A percentile compares a stretch with the other conserved stretches of the same genome.
phyloP scores from a whole-genome alignment of 345 rosid genomes.

The Firmiana major region DNA sequence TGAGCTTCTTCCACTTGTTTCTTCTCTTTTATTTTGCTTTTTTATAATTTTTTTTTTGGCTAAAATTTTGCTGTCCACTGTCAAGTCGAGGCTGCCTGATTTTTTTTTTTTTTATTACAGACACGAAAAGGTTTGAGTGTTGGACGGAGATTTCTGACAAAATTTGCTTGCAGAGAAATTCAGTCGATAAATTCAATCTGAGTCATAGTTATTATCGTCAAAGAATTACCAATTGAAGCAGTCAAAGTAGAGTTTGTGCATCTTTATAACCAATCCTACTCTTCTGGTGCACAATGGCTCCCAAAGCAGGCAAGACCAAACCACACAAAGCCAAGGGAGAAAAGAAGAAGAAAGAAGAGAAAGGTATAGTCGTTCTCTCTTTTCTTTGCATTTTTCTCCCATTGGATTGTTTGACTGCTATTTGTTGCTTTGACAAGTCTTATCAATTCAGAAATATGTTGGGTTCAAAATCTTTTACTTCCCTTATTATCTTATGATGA shows the following conservation, averaged over 20 bases:
- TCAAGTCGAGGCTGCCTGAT: neutral
- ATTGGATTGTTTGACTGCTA: no score
- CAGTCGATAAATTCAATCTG: slow-evolving; percentile 25
- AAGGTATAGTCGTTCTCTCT: slow-evolving; percentile 37
- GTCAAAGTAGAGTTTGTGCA: neutral
- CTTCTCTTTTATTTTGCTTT: neutral
- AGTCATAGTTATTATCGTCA: slow-evolving; percentile 21
- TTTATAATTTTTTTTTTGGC: neutral
- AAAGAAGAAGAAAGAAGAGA: slow-evolving; percentile 88
- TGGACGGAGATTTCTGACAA: slow-evolving; percentile 17
- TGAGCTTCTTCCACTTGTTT: neutral
- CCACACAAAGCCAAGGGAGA: slow-evolving; percentile 72
- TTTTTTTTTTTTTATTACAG: neutral
- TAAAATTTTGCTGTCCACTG: neutral
- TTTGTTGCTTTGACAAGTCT: slow-evolving; percentile 1
- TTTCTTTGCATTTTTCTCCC: neutral
- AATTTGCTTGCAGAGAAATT: slow-evolving; percentile 10
- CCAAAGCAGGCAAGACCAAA: slow-evolving; percentile 75
- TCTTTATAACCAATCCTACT: neutral
- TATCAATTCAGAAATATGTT: neutral
- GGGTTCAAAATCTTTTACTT: neutral
- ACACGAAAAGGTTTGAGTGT: neutral
- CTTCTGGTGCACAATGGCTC: slow-evolving; percentile 59
- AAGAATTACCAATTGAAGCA: neutral
- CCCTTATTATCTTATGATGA: neutral